Percentiles rank a stretch among this genome's conserved stretches.
These are phyloP conservation scores for Aspergillus brunneoviolaceus DNA, from an alignment of 2,329 filamentous ascomycete genomes.

Conservation along the genomic window DNA sequence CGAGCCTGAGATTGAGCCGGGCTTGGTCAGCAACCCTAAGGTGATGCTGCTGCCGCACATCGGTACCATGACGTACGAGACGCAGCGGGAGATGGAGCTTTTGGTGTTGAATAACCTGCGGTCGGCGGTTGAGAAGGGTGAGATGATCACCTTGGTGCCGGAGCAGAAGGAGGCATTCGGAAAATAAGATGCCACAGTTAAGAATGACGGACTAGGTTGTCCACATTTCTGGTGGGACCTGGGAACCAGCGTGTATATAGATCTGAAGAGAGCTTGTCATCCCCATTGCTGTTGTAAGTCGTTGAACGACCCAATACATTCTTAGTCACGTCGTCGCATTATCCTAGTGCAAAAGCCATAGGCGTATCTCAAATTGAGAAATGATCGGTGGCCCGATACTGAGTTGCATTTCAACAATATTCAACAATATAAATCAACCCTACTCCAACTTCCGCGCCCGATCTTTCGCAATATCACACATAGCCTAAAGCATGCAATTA, in stretches of 20 bases:
- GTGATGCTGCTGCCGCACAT: constrained; percentile 61
- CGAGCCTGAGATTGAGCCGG: constrained; percentile 49
- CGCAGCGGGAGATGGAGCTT: constrained; percentile 62
- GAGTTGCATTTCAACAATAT: too few species aligned
- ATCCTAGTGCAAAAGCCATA: too few species aligned
- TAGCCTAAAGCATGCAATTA: constrained; percentile 61
- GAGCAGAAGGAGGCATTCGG: constrained; percentile 53
- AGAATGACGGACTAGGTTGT: background rate
- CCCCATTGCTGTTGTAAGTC: too few species aligned
- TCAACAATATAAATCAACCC: background rate
- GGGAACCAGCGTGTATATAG: background rate
- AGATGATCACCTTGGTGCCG: constrained; percentile 59
- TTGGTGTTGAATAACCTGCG: constrained; percentile 59
- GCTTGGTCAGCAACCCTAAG: constrained; percentile 44
- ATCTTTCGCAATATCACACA: constrained; percentile 86
- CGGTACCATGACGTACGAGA: constrained; percentile 60
- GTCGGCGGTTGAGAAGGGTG: constrained; percentile 56
- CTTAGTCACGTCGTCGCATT: too few species aligned
- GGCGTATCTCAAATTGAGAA: too few species aligned
- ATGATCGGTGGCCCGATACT: too few species aligned
- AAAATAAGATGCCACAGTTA: constrained; percentile 8
- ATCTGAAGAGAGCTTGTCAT: background rate
- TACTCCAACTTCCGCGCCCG: constrained; percentile 64
- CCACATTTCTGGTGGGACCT: background rate
- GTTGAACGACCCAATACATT: too few species aligned